Evolutionary conservation across 2,329 filamentous ascomycete species (phyloP), one percentile per base, ranked within the genome.

Genomic region (Alternaria conjuncta): DNA sequence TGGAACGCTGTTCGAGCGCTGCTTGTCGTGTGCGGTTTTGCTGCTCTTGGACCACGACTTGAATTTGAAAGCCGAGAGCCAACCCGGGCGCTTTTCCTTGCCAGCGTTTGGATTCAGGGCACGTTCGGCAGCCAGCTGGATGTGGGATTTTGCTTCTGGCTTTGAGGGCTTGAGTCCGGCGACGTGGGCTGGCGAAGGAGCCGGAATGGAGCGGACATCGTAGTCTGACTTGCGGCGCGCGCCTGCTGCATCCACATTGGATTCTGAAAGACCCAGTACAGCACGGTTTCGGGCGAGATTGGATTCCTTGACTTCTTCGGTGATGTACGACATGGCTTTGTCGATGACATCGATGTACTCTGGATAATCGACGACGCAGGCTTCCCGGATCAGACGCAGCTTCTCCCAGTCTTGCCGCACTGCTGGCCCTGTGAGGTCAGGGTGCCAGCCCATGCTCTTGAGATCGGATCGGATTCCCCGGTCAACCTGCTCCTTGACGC

Each of bases 391-490:
- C 8, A 84, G 73, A 18, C 75, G 70, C n/a, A 84, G 69, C 69
- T 84, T 84, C 44, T 78, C 75, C 77, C 75, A 78, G 41, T 80
- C 78, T 21, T 74, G 68, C 43, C 71, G 67, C 6, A 79, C 72
- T 11, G 72, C 49, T 11, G 74, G 71, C 0, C 73, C 73, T 10
- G 78, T 77, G 9, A 81, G 75, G 56, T 84, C 82, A 3, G 83
- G 76, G 68, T 84, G 83, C 83, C 83, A 84, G n/a, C 81, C 83
- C 71, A 84, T 81, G 12, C 79, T 78, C 41, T 79, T 78, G 60
- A 84, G 83, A 55, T 84, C 83, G 64, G 80, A 79, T 36, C 78
- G 75, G 70, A 82, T 81, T 12, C 78, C 82, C 12, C 80, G 71
- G 66, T 84, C 82, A 2, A 84, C 79, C 44, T 79, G 74, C 51